These are phyloP conservation scores for Aspergillus nomiae DNA, from an alignment of 2,329 filamentous ascomycete genomes.

Conservation along the genomic window DNA sequence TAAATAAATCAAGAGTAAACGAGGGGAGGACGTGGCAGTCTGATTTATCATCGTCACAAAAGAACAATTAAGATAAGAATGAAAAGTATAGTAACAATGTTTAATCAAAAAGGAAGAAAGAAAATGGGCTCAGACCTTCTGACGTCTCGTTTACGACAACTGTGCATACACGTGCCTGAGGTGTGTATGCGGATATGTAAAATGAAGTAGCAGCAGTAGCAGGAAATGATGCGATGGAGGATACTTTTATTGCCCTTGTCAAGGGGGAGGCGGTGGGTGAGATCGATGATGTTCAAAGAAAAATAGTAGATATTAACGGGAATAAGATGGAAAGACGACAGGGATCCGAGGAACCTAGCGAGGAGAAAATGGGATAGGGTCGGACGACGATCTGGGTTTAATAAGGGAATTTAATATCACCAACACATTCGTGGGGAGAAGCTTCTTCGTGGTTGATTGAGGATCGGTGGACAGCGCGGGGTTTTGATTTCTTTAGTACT, in stretches of 20 bases:
- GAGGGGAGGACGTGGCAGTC: background rate
- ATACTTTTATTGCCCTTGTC: background rate
- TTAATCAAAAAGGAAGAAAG: conserved; percentile 1
- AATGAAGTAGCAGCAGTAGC: background rate
- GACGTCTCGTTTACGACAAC: conserved; percentile 6
- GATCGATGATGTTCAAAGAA: background rate
- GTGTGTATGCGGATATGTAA: conserved; percentile 7
- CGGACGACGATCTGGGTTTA: conserved; percentile 11
- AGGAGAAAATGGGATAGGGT: conserved; percentile 17
- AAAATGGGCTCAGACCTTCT: conserved; percentile 8
- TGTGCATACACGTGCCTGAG: conserved; percentile 11
- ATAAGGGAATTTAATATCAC: conserved; percentile 12
- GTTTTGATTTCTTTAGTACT: conserved; percentile 9
- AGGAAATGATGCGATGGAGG: background rate
- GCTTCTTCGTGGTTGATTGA: conserved; percentile 12
- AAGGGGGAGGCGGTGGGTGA: background rate
- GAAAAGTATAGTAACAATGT: background rate
- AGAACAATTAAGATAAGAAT: background rate
- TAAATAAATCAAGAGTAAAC: conserved; percentile 2
- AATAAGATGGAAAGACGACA: conserved; percentile 5
- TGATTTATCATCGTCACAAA: background rate
- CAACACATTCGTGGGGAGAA: conserved; percentile 15
- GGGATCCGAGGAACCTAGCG: conserved; percentile 15
- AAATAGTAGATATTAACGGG: conserved; percentile 5
- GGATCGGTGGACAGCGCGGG: conserved; percentile 14